A percentile compares a stretch with the other conserved stretches of the same genome.
These are phyloP conservation scores for Solanum chacoense DNA, from an alignment of 305 asterid genomes.

Conservation along the genomic window DNA sequence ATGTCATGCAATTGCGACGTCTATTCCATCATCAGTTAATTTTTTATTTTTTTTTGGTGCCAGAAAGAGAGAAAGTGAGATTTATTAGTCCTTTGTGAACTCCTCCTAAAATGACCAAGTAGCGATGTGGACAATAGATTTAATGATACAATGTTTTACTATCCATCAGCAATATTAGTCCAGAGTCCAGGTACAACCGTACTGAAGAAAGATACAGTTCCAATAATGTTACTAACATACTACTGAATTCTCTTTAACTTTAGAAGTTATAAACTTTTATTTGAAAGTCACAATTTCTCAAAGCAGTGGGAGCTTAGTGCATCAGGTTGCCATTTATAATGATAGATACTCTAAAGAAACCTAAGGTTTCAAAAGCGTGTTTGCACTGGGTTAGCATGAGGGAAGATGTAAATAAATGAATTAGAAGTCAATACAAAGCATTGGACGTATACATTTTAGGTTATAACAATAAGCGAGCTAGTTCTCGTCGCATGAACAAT, in stretches of 20 bases:
- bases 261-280: background rate
- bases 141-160: background rate
- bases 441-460: background rate
- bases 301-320: background rate
- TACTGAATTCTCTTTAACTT: background rate
- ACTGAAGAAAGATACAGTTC: background rate
- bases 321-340: background rate
- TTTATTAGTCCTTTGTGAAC: background rate
- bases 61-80: background rate
- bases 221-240: background rate
- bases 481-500: background rate
- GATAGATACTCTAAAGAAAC: background rate
- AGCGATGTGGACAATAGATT: background rate
- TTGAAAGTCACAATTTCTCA: background rate
- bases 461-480: background rate
- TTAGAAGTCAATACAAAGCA: background rate
- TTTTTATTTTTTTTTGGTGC: background rate
- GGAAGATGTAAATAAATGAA: background rate
- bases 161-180: background rate
- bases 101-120: background rate
- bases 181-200: background rate
- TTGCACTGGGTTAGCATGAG: background rate
- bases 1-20: conserved; percentile 3
- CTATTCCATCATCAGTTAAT: background rate
- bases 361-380: background rate